phyloP scores from a whole-genome alignment of 23 red algal species.

The Gracilaria gracilis region DNA sequence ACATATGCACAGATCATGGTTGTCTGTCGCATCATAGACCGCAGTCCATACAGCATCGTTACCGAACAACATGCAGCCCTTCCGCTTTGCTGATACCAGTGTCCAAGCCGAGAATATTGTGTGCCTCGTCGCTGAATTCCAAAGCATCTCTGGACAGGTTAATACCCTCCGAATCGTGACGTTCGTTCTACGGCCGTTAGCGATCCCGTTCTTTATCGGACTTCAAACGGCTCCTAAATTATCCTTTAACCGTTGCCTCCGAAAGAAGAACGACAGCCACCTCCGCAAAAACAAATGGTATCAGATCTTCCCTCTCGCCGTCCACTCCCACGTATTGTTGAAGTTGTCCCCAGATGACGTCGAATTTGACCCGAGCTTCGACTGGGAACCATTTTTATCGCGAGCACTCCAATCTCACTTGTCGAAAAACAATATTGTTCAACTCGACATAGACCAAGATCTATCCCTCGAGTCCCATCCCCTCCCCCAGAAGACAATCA shows the following conservation, averaged over 20 bases:
- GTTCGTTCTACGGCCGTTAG: background rate
- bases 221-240: background rate
- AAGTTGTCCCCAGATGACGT: background rate
- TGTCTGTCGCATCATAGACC: background rate
- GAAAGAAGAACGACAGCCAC: background rate
- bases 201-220: slow-evolving; percentile 11
- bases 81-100: background rate
- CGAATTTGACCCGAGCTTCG: slow-evolving; percentile 1
- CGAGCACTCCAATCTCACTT: background rate
- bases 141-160: background rate
- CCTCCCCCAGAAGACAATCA: background rate
- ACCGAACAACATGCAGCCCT: background rate
- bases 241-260: background rate
- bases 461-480: no score
- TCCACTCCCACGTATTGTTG: slow-evolving; percentile 17
- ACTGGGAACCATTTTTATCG: background rate
- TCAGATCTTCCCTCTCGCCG: background rate
- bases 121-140: background rate
- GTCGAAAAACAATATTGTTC: background rate
- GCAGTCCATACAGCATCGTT: background rate
- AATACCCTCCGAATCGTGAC: background rate
- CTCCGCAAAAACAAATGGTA: background rate
- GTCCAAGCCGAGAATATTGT: background rate
- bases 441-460: background rate
- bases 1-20: background rate